Evolutionary conservation across 108 stramenopile species (phyloP), one percentile per base, ranked within the genome.

Genomic region (Cyclotella baltica): DNA sequence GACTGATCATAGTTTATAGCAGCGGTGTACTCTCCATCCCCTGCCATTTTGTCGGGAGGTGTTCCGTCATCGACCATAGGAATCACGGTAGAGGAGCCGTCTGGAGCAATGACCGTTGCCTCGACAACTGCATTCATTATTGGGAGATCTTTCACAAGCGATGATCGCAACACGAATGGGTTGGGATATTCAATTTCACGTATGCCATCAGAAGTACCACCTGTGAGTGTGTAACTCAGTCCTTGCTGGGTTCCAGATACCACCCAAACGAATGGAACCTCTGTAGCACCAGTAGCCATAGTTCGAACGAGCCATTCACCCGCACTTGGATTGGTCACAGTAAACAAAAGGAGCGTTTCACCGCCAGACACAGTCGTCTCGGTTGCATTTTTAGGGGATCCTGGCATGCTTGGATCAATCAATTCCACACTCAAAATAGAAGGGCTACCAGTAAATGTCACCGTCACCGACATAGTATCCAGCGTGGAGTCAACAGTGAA

Each of bases 41-140:
- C 51, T 20, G 51, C 51, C 10, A 20, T 20, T 8, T 20, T 52
- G n/a, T 52, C 51, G 15, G 51, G 51, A 52, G 51, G 51, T n/a
- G n/a, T 52, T 20, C 51, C 51, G n/a, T 52, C 51, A 20, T 52
- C 51, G 4, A 19, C n/a, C 51, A 52, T 52, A 4, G 15, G 51
- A 20, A 52, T 52, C 20, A 20, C 4, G n/a, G 4, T 52, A 4
- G 15, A 52, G n/a, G 51, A n/a, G 51, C 51, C 51, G n/a, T 52
- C 51, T 20, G 51, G 51, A 4, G 51, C 51, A 20, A 20, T 52
- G 4, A 52, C 20, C 10, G 20, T 20, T 52, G 51, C 51, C 51
- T 52, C 51, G 20, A 52, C 51, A 52, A 52, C 51, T n/a, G 51
- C 51, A 52, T 52, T 52, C 4, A 52, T 52, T 4, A 52, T 52